phyloP scores from a whole-genome alignment of 2,329 filamentous ascomycete genomes.

The Xylariaceae sp. region DNA sequence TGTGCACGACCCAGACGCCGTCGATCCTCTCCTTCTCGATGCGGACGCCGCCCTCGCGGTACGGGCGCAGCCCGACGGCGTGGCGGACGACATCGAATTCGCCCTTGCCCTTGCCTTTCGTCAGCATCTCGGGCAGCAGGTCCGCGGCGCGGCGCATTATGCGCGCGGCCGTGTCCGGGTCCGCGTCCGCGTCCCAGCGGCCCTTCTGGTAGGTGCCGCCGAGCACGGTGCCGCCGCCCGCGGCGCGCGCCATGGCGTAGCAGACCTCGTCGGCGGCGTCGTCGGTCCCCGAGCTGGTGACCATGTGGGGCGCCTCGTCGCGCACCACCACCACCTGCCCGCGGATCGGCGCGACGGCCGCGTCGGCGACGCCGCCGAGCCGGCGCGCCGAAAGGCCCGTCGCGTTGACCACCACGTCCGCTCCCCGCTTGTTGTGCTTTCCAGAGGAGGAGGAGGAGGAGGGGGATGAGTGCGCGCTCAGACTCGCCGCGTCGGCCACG shows the following conservation, averaged over 20 bases:
- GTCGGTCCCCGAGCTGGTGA: conserved; percentile 62
- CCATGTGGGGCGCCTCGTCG: conserved; percentile 68
- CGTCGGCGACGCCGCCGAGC: conserved; percentile 76
- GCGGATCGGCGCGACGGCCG: conserved; percentile 63
- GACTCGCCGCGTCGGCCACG: conserved; percentile 58
- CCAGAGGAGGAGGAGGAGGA: no score
- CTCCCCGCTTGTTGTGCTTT: conserved; percentile 46
- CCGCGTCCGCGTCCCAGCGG: conserved; percentile 71
- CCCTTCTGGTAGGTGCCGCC: conserved; percentile 79
- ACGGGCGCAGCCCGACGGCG: conserved; percentile 72
- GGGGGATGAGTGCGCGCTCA: no score
- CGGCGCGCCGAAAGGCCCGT: conserved; percentile 69
- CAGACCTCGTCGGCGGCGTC: conserved; percentile 64
- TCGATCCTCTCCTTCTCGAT: conserved; percentile 66
- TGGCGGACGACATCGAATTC: conserved; percentile 71
- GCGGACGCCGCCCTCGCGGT: conserved; percentile 64
- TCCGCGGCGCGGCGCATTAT: conserved; percentile 76
- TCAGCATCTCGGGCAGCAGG: conserved; percentile 52
- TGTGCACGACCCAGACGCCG: conserved; percentile 63
- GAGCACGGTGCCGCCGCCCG: conserved; percentile 72
- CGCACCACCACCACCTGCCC: conserved; percentile 80
- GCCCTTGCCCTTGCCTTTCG: conserved; percentile 59
- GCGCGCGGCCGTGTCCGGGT: conserved; percentile 68
- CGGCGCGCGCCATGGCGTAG: conserved; percentile 78
- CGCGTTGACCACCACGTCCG: conserved; percentile 73